Base-by-base conservation (phyloP, 306 rosid genomes). In the Purshia tridentata region DNA sequence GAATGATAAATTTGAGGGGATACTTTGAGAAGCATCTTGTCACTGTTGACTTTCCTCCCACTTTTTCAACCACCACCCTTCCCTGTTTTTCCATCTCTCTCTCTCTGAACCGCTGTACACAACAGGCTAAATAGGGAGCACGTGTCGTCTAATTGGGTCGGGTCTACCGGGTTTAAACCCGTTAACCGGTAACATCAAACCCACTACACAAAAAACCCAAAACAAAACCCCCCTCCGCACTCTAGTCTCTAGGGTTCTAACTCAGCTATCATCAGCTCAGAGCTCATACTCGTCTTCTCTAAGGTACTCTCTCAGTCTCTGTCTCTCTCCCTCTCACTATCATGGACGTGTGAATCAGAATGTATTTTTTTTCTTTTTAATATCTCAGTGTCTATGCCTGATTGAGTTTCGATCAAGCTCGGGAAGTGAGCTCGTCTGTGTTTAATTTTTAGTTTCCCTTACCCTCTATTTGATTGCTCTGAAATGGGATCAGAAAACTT, bases 1-100 rank as follows among this genome's bases (percentile, higher is more conserved):
- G 98, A 69, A 81, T 48, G 50, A 93, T 84, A 88, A 93, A 85
- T 69, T 91, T 93, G 58, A 93, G 86, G 29, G 98, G 98, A 53
- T 93, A 93, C 84, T 87, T 91, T 15, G 97, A 88, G 66, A 89
- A 86, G 85, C 98, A 89, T 48, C 76, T 84, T 29, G 67, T 82
- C 2, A 84, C 91, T 15, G 88, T 82, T 46, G 97, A 93, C 72
- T 74, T 89, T 51, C 91, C 98, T 20, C 83, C 85, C 37, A 89
- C 96, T 65, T 83, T 89, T 83, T 93, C 96, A 73, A 93, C 89
- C 3, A 65, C 84, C 74, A 93, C 72, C 60, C 61, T 65, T 70
- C 96, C 91, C 41, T 73, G 64, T 15, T 58, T 76, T 53, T 81
- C 86, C 82, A 72, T 82, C 73, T 73, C 85, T 61, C 58, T 51